Percentiles rank a stretch among this genome's conserved stretches.
These are phyloP conservation scores for Teunomyces tritomae DNA, from an alignment of 805 yeast genomes.

Conservation along the genomic window DNA sequence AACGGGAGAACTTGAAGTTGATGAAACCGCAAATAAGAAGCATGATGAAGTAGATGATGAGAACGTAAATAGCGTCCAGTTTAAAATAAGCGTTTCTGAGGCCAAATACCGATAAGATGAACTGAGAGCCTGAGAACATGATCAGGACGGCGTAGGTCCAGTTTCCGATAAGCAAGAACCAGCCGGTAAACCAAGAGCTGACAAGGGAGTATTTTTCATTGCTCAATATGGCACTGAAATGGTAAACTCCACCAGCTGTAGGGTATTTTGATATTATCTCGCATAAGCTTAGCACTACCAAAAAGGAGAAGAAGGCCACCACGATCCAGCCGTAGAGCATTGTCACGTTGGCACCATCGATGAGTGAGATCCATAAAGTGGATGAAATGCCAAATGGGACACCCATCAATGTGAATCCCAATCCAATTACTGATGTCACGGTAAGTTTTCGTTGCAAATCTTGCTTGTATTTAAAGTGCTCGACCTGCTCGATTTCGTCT, in stretches of 20 bases:
- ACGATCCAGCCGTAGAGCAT: conserved; percentile 72
- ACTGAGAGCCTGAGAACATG: conserved; percentile 73
- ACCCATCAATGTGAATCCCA: conserved; percentile 79
- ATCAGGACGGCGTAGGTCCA: conserved; percentile 76
- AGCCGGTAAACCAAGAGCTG: conserved; percentile 76
- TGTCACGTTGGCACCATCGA: conserved; percentile 76
- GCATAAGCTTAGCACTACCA: conserved; percentile 69
- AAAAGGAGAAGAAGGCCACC: conserved; percentile 59
- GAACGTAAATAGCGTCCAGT: conserved; percentile 53
- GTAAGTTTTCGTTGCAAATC: conserved; percentile 67
- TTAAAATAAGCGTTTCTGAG: conserved; percentile 57
- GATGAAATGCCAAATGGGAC: conserved; percentile 78
- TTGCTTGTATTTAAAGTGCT: conserved; percentile 72
- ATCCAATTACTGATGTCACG: conserved; percentile 67
- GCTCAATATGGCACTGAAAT: conserved; percentile 70
- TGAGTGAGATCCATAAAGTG: conserved; percentile 65
- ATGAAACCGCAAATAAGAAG: conserved; percentile 60
- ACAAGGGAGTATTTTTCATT: conserved; percentile 53
- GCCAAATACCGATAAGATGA: conserved; percentile 65
- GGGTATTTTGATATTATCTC: conserved; percentile 79
- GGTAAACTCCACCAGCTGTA: conserved; percentile 73
- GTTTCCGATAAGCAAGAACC: conserved; percentile 71
- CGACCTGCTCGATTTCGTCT: conserved; percentile 55
- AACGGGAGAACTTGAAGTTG: conserved; percentile 57
- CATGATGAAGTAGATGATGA: conserved; percentile 54